Evolutionary conservation across 768 basidiomycete genomes (phyloP).

Genomic region (Boletus rubroflammeus): DNA sequence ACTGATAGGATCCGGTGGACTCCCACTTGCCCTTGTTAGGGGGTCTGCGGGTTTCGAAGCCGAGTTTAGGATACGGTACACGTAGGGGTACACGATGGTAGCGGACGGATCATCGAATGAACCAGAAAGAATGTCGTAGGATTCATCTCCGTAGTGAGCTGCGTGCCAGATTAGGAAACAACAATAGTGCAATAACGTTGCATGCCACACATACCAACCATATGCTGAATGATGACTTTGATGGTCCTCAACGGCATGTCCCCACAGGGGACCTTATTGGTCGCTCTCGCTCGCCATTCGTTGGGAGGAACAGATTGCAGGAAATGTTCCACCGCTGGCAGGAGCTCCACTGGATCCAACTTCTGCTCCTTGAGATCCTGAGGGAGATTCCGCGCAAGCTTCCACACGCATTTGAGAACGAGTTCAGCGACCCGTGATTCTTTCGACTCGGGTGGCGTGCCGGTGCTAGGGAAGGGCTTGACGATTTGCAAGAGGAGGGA

Average conservation of each 20-base stretch:
- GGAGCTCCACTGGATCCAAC: conserved; percentile 83
- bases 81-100: conserved; percentile 95
- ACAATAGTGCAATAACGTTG: conserved; percentile 1
- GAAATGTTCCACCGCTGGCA: conserved; percentile 92
- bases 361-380: conserved; percentile 79
- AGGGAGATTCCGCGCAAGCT: conserved; percentile 90
- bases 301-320: conserved; percentile 90
- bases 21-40: conserved; percentile 19
- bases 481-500: conserved; percentile 76
- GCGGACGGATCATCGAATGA: conserved; percentile 96
- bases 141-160: conserved; percentile 85
- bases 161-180: conserved; percentile 15
- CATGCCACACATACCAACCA: conserved; percentile 70
- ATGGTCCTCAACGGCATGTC: conserved; percentile 98
- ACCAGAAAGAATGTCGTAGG: conserved; percentile 85
- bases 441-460: conserved; percentile 68
- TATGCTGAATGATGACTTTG: conserved; percentile 97
- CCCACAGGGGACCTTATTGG: conserved; percentile 88
- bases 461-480: conserved; percentile 77
- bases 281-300: conserved; percentile 91
- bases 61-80: conserved; percentile 86
- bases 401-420: conserved; percentile 96
- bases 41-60: conserved; percentile 42
- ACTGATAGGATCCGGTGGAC: conserved; percentile 36
- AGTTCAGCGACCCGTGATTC: conserved; percentile 90